Evolutionary conservation across 331 rosid genomes (phyloP), one percentile per base, ranked within the genome.

Genomic region (Dryas integrifolia): DNA sequence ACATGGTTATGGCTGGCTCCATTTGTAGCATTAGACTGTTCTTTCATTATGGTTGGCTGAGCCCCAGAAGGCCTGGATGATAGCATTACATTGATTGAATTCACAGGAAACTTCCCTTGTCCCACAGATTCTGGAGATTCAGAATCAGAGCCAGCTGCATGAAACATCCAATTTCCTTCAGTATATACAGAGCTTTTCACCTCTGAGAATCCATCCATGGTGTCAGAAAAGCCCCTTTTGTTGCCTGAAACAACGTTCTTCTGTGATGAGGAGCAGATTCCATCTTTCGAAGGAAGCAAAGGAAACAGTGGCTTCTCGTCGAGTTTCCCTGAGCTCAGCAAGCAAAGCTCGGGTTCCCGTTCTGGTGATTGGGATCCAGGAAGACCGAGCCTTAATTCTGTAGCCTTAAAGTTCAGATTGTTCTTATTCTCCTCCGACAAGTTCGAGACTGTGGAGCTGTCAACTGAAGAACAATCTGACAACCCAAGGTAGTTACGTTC

Each of bases 301-400:
- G 90, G 97, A 80, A 92, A 92, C 53, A 90, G 70, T 0, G 85
- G 92, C 77, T 90, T 92, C 85, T 92, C 97, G 55, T 88, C 95
- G 38, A 83, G 88, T 72, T 86, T 85, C 16, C 82, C 65, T 1
- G 89, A 48, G 81, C 79, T 79, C 21, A 55, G 52, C 70, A 78
- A 67, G 78, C 72, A 84, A 66, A 60, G 75, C 48, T 82, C 92
- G 0, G 69, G 58, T 51, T 83, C 85, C 59, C 91, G 74, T 60
- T 83, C 96, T 0, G 92, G 96, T 1, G 98, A 90, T 48, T 84
- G 92, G 69, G 92, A 92, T 82, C 91, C 96, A 49, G 98, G 98
- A 80, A 92, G 98, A 50, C 97, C 97, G 35, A 92, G 85, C 83
- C 91, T 85, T 85, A 90, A 76, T 76, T 92, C 98, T 0, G 98